Evolutionary conservation across 306 rosid species (phyloP).

Genomic region (Lupinus albus): DNA sequence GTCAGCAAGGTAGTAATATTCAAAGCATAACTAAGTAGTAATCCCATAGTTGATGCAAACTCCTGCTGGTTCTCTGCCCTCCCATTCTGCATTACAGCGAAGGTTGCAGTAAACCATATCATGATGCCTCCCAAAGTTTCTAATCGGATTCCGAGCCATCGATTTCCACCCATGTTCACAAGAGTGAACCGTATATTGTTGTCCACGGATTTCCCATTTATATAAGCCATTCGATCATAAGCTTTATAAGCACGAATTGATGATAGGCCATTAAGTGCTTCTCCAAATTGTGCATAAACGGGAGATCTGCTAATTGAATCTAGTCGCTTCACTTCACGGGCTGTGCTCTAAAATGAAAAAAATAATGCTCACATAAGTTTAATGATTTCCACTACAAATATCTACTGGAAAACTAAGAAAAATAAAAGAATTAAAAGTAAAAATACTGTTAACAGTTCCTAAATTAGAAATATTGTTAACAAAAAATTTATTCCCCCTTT

Average conservation of each 20-base stretch:
- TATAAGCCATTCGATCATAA: conserved; percentile 86
- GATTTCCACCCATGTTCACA: conserved; percentile 64
- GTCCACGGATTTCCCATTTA: conserved; percentile 89
- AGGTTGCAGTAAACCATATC: conserved; percentile 91
- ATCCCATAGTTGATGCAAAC: conserved; percentile 88
- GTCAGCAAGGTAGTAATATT: conserved; percentile 82
- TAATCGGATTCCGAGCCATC: conserved; percentile 81
- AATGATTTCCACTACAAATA: not conserved
- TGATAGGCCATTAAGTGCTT: conserved; percentile 87
- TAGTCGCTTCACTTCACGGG: conserved; percentile 90
- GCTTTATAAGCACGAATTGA: conserved; percentile 91
- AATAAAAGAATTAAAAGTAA: not conserved
- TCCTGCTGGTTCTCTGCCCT: conserved; percentile 66
- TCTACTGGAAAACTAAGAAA: not conserved
- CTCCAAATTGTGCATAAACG: conserved; percentile 95
- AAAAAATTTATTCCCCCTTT: not conserved
- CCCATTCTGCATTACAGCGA: conserved; percentile 87
- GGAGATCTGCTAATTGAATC: conserved; percentile 96
- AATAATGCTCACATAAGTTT: conserved; percentile 16
- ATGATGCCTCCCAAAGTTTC: conserved; percentile 89
- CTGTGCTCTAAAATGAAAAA: conserved; percentile 69
- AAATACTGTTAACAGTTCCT: conserved; percentile 1
- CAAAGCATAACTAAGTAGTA: conserved; percentile 86
- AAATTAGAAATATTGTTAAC: conserved; percentile 1
- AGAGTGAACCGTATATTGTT: conserved; percentile 81